A percentile compares a stretch with the other conserved stretches of the same genome.
These are phyloP conservation scores for Cyberlindnera bimundalis DNA, from an alignment of 805 yeast species.

Conservation along the genomic window DNA sequence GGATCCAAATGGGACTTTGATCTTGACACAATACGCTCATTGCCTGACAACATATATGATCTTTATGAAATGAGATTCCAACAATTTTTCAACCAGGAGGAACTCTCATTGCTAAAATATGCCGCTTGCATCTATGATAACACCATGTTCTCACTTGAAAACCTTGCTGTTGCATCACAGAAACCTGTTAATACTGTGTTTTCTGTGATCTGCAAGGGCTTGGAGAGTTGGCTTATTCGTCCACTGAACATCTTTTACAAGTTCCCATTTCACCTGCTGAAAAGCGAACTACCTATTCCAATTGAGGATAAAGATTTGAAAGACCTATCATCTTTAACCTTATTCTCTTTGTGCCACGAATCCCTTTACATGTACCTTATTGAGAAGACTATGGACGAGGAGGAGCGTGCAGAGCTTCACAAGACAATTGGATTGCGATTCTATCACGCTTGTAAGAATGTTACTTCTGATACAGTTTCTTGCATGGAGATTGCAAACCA, in stretches of 20 bases:
- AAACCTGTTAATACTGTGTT: conserved; percentile 33
- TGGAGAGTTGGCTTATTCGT: conserved; percentile 32
- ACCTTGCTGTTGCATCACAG: conserved; percentile 37
- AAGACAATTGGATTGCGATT: conserved; percentile 42
- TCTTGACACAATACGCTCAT: background rate
- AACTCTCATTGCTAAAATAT: conserved; percentile 32
- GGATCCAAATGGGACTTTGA: conserved; percentile 1
- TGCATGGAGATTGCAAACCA: conserved; percentile 21
- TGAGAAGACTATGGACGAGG: conserved; percentile 23
- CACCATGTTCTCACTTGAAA: conserved; percentile 35
- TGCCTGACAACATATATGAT: conserved; percentile 9
- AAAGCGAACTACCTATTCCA: conserved; percentile 27
- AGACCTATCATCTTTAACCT: conserved; percentile 35
- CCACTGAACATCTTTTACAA: conserved; percentile 44
- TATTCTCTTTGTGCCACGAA: conserved; percentile 41
- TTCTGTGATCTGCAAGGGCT: conserved; percentile 32
- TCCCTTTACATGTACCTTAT: conserved; percentile 33
- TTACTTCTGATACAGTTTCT: conserved; percentile 4
- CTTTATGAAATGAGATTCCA: conserved; percentile 20
- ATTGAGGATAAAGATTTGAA: conserved; percentile 30
- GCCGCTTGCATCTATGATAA: conserved; percentile 40
- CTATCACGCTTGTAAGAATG: conserved; percentile 12
- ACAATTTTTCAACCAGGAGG: conserved; percentile 21
- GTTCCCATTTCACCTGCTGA: conserved; percentile 39
- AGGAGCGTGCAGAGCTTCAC: conserved; percentile 33